Evolutionary conservation across 495 filamentous ascomycete genomes (phyloP).

Genomic region (Trichoderma asperelloides): DNA sequence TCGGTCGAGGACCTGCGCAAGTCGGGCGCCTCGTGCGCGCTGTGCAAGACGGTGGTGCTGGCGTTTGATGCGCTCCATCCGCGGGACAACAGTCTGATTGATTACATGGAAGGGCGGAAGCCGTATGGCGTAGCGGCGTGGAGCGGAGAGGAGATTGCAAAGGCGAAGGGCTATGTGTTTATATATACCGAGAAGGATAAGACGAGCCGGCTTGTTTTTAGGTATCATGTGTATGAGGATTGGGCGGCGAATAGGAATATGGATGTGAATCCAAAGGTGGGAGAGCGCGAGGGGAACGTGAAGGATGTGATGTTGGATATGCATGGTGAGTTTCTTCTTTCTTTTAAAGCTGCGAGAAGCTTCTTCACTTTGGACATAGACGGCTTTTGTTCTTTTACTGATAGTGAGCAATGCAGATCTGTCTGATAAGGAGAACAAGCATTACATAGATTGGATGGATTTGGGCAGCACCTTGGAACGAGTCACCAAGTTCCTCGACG

Average conservation of each 20-base stretch:
- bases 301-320: constrained; percentile 1
- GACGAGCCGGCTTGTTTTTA: not conserved
- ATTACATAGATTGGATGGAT: not conserved
- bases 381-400: not conserved
- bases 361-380: no score
- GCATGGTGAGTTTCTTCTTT: not conserved
- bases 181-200: not conserved
- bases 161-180: not conserved
- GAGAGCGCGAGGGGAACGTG: not conserved
- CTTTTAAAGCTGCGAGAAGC: not conserved
- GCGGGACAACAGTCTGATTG: not conserved
- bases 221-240: not conserved
- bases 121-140: not conserved
- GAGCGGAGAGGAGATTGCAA: not conserved
- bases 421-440: not conserved
- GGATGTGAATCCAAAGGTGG: not conserved
- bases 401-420: not conserved
- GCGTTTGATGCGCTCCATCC: constrained; percentile 4
- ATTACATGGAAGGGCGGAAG: constrained; percentile 6
- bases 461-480: not conserved
- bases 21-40: not conserved
- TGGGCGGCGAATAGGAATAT: not conserved
- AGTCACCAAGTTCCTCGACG: not conserved
- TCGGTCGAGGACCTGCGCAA: not conserved
- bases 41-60: constrained; percentile 2